phyloP scores from a whole-genome alignment of 208 protist genomes.

The Leishmania guyanensis region DNA sequence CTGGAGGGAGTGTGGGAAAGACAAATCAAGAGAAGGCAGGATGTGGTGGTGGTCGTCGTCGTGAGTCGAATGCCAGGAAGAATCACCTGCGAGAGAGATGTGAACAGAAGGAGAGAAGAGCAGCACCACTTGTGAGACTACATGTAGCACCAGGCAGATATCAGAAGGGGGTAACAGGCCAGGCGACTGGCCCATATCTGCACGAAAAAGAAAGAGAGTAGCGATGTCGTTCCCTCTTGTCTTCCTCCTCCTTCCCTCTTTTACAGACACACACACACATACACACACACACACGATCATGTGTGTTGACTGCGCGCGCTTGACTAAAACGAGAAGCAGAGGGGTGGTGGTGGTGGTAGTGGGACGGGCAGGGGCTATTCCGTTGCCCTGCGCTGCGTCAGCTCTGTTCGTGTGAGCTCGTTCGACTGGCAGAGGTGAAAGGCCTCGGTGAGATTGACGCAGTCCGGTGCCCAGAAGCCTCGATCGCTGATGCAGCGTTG shows the following conservation, averaged over 20 bases:
- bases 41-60: neutral
- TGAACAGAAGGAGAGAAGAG: neutral
- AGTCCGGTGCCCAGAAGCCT: slow-evolving; percentile 71
- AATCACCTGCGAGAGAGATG: neutral
- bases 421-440: slow-evolving; percentile 79
- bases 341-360: neutral
- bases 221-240: too few relatives aligned
- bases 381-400: slow-evolving; percentile 26
- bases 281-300: neutral
- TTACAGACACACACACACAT: neutral
- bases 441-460: slow-evolving; percentile 62
- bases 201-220: neutral
- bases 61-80: neutral
- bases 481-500: slow-evolving; percentile 72
- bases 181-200: too few relatives aligned
- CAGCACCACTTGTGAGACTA: too few relatives aligned
- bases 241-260: neutral
- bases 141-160: too few relatives aligned
- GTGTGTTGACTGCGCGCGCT: neutral
- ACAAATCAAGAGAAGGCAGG: neutral
- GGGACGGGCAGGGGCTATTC: neutral
- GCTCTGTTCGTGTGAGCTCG: slow-evolving; percentile 53
- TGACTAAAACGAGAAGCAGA: neutral
- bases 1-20: neutral
- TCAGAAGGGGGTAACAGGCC: too few relatives aligned